Base-by-base conservation (phyloP, 1,284 basidiomycete genomes). In the Rhizoctonia solani region DNA sequence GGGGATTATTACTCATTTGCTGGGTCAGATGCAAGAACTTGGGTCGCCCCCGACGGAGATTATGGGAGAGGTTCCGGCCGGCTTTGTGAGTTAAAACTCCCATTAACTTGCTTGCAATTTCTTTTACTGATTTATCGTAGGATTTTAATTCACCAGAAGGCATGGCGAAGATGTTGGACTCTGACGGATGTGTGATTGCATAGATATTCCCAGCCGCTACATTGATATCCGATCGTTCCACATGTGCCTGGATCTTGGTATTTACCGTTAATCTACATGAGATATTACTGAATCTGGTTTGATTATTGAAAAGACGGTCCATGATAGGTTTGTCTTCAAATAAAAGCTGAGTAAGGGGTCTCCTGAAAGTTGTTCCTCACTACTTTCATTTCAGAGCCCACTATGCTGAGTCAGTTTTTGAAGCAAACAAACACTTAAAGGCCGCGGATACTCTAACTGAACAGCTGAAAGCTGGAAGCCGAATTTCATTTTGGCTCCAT, bases 11-110 rank as follows among this genome's bases (percentile, higher is more conserved):
- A 19, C 50, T 70, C 16, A 72, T 27, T 30, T 39, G 66, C n/a
- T n/a, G 29, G 9, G 63, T 9, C 73, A 94, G 89, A 87, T 96
- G 84, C 93, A 95, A 82, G 82, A 83, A 32, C 83, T 89, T 68
- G 95, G 96, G 1, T 87, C 92, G 11, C 95, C 95, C 0, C 95
- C 95, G 0, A 78, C 87, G 55, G 93, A 95, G 75, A 86, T 98
- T 65, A 93, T 97, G 86, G 96, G 95, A 1, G 88, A 92, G 3
- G 82, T 98, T 72, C 95, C 95, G 0, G 85, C 92, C 3, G 93
- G 89, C 21, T 79, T 91, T 59, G 85, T 79, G 70, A 75, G 78
- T 75, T 21, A 1, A 27, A 21, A 8, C 46, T 46, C n/a, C 21
- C 14, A 23, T 30, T 37, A 9, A 4, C 32, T 39, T 44, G 27